Evolutionary conservation across 306 rosid genomes (phyloP), one percentile per base, ranked within the genome.

Genomic region (Quercus suber): DNA sequence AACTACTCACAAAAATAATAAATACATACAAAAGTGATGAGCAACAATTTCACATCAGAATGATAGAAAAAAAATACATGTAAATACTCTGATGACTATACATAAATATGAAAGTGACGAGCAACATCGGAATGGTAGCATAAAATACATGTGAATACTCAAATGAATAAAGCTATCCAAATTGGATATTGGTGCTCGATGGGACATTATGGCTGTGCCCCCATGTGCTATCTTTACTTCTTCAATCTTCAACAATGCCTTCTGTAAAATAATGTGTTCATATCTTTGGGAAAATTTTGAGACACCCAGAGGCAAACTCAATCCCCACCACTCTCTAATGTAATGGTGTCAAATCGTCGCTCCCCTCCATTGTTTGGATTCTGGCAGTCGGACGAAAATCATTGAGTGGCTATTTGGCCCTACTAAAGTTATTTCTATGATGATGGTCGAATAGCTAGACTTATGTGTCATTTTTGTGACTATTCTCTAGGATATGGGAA

Each of bases 301-400:
- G 35, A 55, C 20, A 55, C 37, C 73, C 25, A 67, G 3, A 25
- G 41, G 69, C 81, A 67, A 67, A 5, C 5, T 19, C 51, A 14
- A 69, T n/a, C 77, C 87, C 84, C 90, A 75, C 84, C 78, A 58
- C 82, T 35, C 78, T 30, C 18, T 71, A 73, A 75, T 84, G 89
- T 71, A 73, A 75, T 84, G 89, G 68, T 84, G 90, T 87, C 90
- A 81, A 87, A 87, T 84, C 90, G 76, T 78, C 6, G 71, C 64
- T 75, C 81, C 79, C 57, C 80, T 81, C 78, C 78, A 19, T 63
- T 75, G 81, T 79, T 81, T 78, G 76, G 81, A 78, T 43, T 81
- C 76, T 37, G 61, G 14, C 79, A 78, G 77, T 57, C 70, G 73
- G 76, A 51, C 74, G 69, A 83, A 82, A 74, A 69, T 74, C 76